Evolutionary conservation across 2,329 filamentous ascomycete species (phyloP).

Genomic region (Exophiala phaeomuriformis): DNA sequence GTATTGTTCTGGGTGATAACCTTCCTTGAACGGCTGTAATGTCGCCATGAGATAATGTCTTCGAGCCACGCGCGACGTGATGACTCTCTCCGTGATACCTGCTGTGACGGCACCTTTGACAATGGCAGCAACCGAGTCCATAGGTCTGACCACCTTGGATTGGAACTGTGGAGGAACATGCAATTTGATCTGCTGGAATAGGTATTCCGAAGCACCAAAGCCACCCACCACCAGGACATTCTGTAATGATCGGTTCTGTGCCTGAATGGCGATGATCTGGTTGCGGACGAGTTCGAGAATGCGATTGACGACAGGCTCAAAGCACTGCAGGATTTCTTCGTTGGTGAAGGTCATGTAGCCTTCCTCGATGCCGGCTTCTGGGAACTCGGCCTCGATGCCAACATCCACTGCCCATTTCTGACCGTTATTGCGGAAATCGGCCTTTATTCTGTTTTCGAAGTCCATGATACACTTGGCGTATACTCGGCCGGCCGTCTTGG

Average conservation of each 20-base stretch:
- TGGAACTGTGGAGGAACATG: constrained; percentile 98
- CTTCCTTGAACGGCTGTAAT: constrained; percentile 96
- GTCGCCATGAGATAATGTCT: constrained; percentile 99
- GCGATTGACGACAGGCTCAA: constrained; percentile 94
- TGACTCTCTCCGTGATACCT: constrained; percentile 91
- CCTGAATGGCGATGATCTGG: constrained; percentile 98
- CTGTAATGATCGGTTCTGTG: constrained; percentile 86
- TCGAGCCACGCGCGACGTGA: constrained; percentile 93
- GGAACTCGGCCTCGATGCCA: constrained; percentile 95
- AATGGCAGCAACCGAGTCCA: constrained; percentile 98
- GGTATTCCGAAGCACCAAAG: constrained; percentile 95
- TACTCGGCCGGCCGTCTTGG: constrained; percentile 93
- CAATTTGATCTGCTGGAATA: constrained; percentile 98
- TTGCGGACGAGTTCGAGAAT: constrained; percentile 94
- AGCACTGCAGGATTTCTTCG: constrained; percentile 97
- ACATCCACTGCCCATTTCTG: constrained; percentile 99
- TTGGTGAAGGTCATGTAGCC: constrained; percentile 99
- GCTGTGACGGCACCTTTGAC: constrained; percentile 97
- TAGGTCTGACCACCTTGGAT: constrained; percentile 93
- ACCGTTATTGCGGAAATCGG: constrained; percentile 97
- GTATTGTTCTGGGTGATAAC: constrained; percentile 96
- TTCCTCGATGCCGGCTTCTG: constrained; percentile 95
- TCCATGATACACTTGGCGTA: constrained; percentile 99
- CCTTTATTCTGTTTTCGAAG: constrained; percentile 99
- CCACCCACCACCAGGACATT: constrained; percentile 96